Base-by-base conservation (phyloP, 208 protist genomes). In the Acanthamoeba sp. region DNA sequence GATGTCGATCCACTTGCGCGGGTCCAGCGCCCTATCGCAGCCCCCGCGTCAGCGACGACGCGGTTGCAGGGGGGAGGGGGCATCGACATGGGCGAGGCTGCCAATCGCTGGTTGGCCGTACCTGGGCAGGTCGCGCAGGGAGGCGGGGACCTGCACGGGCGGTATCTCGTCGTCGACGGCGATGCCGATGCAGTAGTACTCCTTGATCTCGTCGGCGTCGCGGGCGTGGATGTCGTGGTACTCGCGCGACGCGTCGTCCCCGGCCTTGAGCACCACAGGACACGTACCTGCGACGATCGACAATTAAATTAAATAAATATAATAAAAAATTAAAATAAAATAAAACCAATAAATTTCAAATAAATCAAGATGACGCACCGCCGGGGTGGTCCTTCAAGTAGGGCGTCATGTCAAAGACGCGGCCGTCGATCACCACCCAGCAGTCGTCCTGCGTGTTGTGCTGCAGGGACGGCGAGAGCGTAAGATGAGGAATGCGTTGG, bases 341-440 rank as follows among this genome's bases (percentile, higher is more conserved):
- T 48, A 48, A 14, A 48, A 10, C 3, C 45, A 48, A 2, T 50
- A 50, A 1, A 50, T 50, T 10, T 50, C 18, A 66, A 66, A 66
- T 24, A 16, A 34, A 32, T 24, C n/a, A 32, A 32, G 5, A 24
- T 16, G 59, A 32, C n/a, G 2, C 22, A 45, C 98, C 98, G 69
- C 98, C 98, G 34, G 98, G 98, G 94, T 99, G 98, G 85, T 98
- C 94, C 78, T 97, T 93, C 29, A 99, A 95, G 94, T 97, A 99
- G 27, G 95, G 89, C 3, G 98, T 98, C 20, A 99, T 96, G 69
- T 99, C 97, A 48, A 98, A 97, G 14, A 99, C 98, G 84, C 98
- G 98, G 94, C 97, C 97, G 87, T 98, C 97, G 78, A 99, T 95
- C 50, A 99, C 97, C 1, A 99, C 97, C 98, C 98, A 99, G 91